phyloP scores from a whole-genome alignment of 164 flowering plant species.

The Litsea cubeba region DNA sequence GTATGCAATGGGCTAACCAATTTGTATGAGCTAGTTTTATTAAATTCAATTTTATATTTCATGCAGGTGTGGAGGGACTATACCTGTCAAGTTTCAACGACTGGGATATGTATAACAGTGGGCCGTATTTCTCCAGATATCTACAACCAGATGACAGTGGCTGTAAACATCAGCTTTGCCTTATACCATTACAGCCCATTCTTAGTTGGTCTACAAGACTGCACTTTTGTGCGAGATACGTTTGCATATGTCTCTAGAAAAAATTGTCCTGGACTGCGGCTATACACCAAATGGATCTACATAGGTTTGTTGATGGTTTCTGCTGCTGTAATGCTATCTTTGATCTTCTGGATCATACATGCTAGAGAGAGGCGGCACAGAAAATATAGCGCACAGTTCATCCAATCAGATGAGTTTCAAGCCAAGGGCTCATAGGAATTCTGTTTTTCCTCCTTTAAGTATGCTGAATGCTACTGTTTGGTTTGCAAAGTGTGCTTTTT shows the following conservation, averaged over 20 bases:
- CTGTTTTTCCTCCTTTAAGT: background rate
- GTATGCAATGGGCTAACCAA: too few relatives aligned
- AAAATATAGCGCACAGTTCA: constrained; percentile 39
- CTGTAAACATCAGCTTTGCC: constrained; percentile 66
- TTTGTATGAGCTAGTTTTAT: too few relatives aligned
- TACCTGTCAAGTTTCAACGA: constrained; percentile 35
- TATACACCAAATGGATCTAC: constrained; percentile 53
- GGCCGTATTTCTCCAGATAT: constrained; percentile 66
- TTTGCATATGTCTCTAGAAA: constrained; percentile 33
- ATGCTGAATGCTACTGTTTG: background rate
- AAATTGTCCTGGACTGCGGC: constrained; percentile 62
- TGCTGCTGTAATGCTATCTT: constrained; percentile 75
- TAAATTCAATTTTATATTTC: background rate
- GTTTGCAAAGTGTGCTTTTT: too few relatives aligned
- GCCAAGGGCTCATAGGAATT: background rate
- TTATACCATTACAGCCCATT: constrained; percentile 61
- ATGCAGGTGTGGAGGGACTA: constrained; percentile 31
- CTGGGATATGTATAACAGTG: constrained; percentile 39
- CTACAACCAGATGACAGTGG: constrained; percentile 54
- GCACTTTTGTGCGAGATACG: constrained; percentile 71
- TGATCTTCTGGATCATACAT: constrained; percentile 84
- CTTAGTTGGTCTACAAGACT: constrained; percentile 57
- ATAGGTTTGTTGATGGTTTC: constrained; percentile 72
- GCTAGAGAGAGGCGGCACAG: constrained; percentile 82
- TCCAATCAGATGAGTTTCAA: background rate